phyloP scores from a whole-genome alignment of 768 basidiomycete species.

The Macrolepiota dolichaula region DNA sequence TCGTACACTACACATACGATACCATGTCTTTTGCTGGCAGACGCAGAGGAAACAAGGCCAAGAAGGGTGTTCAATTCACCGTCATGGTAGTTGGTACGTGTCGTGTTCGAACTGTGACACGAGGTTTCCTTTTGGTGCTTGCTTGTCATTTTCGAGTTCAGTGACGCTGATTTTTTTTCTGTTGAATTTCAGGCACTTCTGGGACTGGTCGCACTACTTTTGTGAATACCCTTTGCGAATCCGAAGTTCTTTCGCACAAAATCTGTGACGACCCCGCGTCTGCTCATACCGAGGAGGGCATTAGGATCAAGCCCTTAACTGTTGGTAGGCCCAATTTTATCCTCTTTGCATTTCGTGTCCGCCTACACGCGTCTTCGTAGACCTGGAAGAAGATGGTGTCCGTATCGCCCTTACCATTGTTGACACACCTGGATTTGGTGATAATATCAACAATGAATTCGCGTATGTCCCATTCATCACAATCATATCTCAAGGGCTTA shows the following conservation, averaged over 20 bases:
- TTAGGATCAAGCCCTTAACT: slow-evolving; percentile 91
- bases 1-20: slow-evolving; percentile 12
- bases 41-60: slow-evolving; percentile 91
- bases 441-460: slow-evolving; percentile 98
- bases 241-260: slow-evolving; percentile 87
- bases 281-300: slow-evolving; percentile 93
- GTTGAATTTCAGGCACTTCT: slow-evolving; percentile 71
- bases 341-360: neutral
- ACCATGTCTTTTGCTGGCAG: slow-evolving; percentile 84
- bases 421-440: slow-evolving; percentile 98
- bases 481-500: neutral
- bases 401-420: slow-evolving; percentile 97
- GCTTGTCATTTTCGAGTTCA: slow-evolving; percentile 11
- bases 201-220: slow-evolving; percentile 98
- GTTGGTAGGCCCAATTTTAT: slow-evolving; percentile 61
- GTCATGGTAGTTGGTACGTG: slow-evolving; percentile 94
- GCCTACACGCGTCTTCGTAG: slow-evolving; percentile 35
- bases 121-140: slow-evolving; percentile 8
- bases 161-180: slow-evolving; percentile 18
- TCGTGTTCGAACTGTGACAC: neutral
- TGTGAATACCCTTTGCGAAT: slow-evolving; percentile 98
- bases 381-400: slow-evolving; percentile 97
- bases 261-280: slow-evolving; percentile 77
- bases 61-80: slow-evolving; percentile 98
- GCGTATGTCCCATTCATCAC: slow-evolving; percentile 56